A percentile compares a stretch with the other conserved stretches of the same genome.
Evolutionary conservation across 2,329 filamentous ascomycete species (phyloP).

Genomic region (Cladophialophora immunda): DNA sequence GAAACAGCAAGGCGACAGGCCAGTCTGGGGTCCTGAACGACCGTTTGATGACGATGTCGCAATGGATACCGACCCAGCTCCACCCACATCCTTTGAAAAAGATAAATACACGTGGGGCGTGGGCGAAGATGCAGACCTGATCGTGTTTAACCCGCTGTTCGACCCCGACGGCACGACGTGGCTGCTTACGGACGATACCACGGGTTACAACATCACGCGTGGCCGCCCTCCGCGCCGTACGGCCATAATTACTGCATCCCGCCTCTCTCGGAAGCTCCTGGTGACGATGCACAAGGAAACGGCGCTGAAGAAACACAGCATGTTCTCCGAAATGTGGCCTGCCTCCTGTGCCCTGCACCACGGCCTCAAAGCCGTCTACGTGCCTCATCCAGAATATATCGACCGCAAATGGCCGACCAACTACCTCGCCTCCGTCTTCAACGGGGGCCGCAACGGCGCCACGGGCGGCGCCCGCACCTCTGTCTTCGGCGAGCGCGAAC

Average conservation of each 20-base stretch:
- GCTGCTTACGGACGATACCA: conserved; percentile 83
- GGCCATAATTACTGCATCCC: conserved; percentile 86
- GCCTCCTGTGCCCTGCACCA: conserved; percentile 87
- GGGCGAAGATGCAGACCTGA: conserved; percentile 88
- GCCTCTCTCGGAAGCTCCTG: conserved; percentile 82
- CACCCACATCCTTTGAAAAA: conserved; percentile 76
- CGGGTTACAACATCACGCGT: conserved; percentile 76
- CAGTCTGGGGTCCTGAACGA: conserved; percentile 85
- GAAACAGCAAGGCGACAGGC: conserved; percentile 61
- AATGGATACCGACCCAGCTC: conserved; percentile 77
- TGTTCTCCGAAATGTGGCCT: conserved; percentile 97
- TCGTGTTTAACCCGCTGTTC: conserved; percentile 91
- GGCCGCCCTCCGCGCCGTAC: conserved; percentile 75
- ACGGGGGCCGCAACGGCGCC: conserved; percentile 77
- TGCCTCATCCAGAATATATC: conserved; percentile 86
- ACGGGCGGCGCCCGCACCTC: conserved; percentile 76
- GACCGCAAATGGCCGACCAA: conserved; percentile 85
- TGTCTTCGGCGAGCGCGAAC: conserved; percentile 83
- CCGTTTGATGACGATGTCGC: conserved; percentile 72
- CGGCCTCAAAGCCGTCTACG: conserved; percentile 90
- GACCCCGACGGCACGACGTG: conserved; percentile 88
- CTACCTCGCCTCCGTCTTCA: conserved; percentile 81
- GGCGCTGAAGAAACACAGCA: conserved; percentile 81
- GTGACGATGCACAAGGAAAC: conserved; percentile 92
- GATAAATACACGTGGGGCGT: conserved; percentile 89